Percentiles rank a stretch among this genome's conserved stretches.
These are phyloP conservation scores for Calonectria hongkongensis DNA, from an alignment of 2,329 filamentous ascomycete species.

Conservation along the genomic window DNA sequence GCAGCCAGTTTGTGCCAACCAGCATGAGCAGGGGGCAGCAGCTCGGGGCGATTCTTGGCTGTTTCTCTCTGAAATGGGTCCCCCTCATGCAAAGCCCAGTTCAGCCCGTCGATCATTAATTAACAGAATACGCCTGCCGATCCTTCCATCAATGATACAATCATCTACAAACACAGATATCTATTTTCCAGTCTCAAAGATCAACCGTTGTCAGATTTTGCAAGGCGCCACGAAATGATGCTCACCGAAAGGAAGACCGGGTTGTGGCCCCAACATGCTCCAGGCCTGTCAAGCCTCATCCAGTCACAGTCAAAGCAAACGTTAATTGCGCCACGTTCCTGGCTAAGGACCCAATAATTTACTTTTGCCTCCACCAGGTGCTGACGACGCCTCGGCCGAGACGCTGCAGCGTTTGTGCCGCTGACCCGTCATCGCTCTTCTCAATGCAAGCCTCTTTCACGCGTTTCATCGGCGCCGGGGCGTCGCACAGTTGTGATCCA, in stretches of 20 bases:
- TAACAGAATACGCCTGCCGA: conserved; percentile 22
- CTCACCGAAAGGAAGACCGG: conserved; percentile 22
- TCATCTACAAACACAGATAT: neutral
- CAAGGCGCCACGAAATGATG: conserved; percentile 33
- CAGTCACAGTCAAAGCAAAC: conserved; percentile 30
- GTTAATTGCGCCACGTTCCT: conserved; percentile 40
- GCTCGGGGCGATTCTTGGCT: conserved; percentile 1
- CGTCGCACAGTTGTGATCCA: neutral
- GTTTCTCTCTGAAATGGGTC: conserved; percentile 15
- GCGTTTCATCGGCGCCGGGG: conserved; percentile 33
- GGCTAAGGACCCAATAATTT: conserved; percentile 43
- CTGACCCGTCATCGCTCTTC: conserved; percentile 43
- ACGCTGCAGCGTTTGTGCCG: conserved; percentile 40
- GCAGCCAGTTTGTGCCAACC: neutral
- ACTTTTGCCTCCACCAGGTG: conserved; percentile 44
- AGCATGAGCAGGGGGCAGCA: conserved; percentile 2
- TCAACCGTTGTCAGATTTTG: neutral
- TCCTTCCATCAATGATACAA: conserved; percentile 9
- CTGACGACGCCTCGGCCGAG: conserved; percentile 54
- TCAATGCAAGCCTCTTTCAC: conserved; percentile 33
- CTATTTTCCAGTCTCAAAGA: neutral
- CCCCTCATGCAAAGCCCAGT: neutral
- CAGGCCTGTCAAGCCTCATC: conserved; percentile 25
- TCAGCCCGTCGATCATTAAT: conserved; percentile 33
- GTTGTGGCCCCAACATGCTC: conserved; percentile 21